Base-by-base conservation (phyloP, 345 rosid species). In the Excoecaria cochinchinensis region DNA sequence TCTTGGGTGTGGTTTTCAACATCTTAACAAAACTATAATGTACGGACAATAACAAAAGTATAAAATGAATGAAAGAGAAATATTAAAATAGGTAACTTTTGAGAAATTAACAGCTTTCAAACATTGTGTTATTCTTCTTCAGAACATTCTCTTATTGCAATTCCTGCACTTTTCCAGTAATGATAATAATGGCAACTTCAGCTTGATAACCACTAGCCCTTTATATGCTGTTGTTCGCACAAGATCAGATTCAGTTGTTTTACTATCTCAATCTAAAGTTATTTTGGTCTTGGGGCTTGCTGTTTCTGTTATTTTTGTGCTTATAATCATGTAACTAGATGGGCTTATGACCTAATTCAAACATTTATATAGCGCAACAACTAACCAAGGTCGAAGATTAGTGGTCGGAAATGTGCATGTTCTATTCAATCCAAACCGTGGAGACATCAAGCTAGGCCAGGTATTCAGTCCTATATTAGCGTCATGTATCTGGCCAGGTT, bases 371-470 rank as follows among this genome's bases (percentile, higher is more conserved):
- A 90, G 95, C 90, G 66, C 73, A 79, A 44, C 61, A 67, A 62
- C 77, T 17, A 24, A 73, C 51, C 69, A 73, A 74, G 76, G 78
- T 76, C 89, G 86, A 77, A 82, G 84, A 75, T 84, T 92, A 48
- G 80, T 92, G 79, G 87, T 92, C 61, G 97, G 90, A 68, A 90
- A 92, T 80, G 87, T 87, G 80, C 97, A 91, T 83, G 91, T 89
- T 71, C 82, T 95, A 19, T 91, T 84, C 81, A 91, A 95, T 79
- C 97, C 93, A 25, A 92, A 85, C 67, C 95, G 94, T 66, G 99
- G 99, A 74, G 97, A 92, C 80, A 84, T 92, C 74, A 91, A 95
- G 84, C 85, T 92, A 25, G 98, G 98, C 73, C 96, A 91, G 97
- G 97, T 90, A 84, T 57, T 72, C 22, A 40, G 69, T 78, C 64